Evolutionary conservation across 1,284 basidiomycete species (phyloP).

Genomic region (Puccinia polysora): DNA sequence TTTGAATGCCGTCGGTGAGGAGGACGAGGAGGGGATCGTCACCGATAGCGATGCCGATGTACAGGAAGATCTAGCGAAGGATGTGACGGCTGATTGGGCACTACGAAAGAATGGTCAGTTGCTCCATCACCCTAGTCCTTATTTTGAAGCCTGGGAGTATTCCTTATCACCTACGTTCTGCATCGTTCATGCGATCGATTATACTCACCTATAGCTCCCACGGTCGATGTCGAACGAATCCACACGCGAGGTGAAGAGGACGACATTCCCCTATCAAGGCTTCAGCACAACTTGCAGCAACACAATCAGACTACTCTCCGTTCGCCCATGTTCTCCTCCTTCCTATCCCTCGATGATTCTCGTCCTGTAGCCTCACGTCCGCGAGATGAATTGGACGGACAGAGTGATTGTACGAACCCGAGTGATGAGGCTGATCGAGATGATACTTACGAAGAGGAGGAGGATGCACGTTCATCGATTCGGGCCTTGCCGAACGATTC

Average conservation of each 20-base stretch:
- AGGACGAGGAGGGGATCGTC: slow-evolving; percentile 8
- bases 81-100: slow-evolving; percentile 8
- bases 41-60: slow-evolving; percentile 29
- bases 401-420: slow-evolving; percentile 39
- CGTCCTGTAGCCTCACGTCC: neutral
- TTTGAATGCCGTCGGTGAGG: slow-evolving; percentile 20
- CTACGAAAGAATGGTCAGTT: neutral
- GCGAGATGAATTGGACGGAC: slow-evolving; percentile 20
- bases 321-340: neutral
- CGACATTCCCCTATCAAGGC: slow-evolving; percentile 35
- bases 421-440: slow-evolving; percentile 19
- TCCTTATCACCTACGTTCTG: too few species aligned
- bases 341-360: neutral
- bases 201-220: neutral
- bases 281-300: slow-evolving; percentile 17
- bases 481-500: neutral
- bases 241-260: slow-evolving; percentile 28
- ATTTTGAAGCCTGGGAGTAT: too few species aligned
- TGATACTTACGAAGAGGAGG: neutral
- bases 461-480: neutral
- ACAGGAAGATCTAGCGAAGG: neutral
- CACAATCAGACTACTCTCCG: neutral
- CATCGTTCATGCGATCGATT: neutral
- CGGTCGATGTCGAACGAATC: neutral
- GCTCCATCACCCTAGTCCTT: too few species aligned